Evolutionary conservation across 441 rosid species (phyloP), one percentile per base, ranked within the genome.

Genomic region (Bocquillonia castaneifolia): DNA sequence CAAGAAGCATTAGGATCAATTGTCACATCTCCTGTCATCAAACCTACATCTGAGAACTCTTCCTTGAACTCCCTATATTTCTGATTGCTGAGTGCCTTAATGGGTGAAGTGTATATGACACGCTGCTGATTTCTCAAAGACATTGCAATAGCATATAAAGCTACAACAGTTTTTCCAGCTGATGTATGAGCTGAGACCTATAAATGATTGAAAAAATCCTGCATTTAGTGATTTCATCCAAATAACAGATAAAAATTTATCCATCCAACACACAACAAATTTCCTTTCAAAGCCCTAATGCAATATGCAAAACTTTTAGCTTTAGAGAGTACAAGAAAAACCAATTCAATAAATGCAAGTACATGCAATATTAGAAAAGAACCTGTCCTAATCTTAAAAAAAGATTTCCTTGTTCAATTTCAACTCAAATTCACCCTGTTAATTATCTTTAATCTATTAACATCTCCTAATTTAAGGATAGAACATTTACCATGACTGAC

Each of bases 161-260:
- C 99, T 15, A 94, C 97, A 3, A 90, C 99, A 34, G 99, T 94
- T 83, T 94, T 94, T 22, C 98, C 99, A 71, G 99, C 98, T 20
- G 99, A 92, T 29, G 99, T 94, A 82, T 94, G 99, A 26, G 99
- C 99, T 26, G 99, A 94, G 28, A 89, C 97, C 97, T 93, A 69
- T 62, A 53, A 52, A 51, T 50, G 26, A 44, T 51, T 44, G 25
- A 45, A 68, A 59, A 13, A 36, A 22, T 47, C 23, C 37, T 53
- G 56, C 37, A 20, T 31, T 47, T 2, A 25, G n/a, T 13, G 13
- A 36, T 22, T 34, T 13, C 62, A 36, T 17, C 6, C 63, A 59
- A n/a, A 37, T 59, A 34, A 0, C 23, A 15, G 39, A 18, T 3
- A 31, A 26, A 25, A 55, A 31, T 31, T 15, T 31, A 31, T 57